Percentiles rank a stretch among this genome's conserved stretches.
These are phyloP conservation scores for Wickerhamomyces alni DNA, from an alignment of 805 yeast genomes.

Conservation along the genomic window DNA sequence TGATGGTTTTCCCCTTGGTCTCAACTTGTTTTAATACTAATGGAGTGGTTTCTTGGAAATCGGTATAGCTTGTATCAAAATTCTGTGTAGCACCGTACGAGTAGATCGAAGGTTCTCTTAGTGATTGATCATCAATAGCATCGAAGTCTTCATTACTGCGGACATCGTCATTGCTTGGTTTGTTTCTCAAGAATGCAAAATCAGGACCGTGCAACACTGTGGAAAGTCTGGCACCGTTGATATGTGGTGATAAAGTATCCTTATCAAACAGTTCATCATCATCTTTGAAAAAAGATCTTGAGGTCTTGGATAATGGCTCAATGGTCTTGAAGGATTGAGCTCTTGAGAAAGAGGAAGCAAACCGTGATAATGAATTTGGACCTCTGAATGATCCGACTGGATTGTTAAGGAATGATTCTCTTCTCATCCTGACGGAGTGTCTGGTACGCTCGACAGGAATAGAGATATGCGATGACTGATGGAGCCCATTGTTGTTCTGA, in stretches of 20 bases:
- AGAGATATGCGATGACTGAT: slow-evolving; percentile 8
- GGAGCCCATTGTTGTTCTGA: not conserved
- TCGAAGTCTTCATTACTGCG: not conserved
- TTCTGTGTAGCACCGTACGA: slow-evolving; percentile 28
- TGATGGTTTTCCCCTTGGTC: slow-evolving; percentile 65
- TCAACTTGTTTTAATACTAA: slow-evolving; percentile 58
- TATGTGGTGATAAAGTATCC: slow-evolving; percentile 58
- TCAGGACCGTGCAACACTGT: slow-evolving; percentile 39
- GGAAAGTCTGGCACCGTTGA: slow-evolving; percentile 59
- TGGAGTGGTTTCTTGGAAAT: slow-evolving; percentile 43
- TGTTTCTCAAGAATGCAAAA: slow-evolving; percentile 20
- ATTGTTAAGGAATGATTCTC: slow-evolving; percentile 34
- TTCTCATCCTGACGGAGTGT: slow-evolving; percentile 22
- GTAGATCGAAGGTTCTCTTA: slow-evolving; percentile 26
- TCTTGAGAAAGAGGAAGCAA: slow-evolving; percentile 73
- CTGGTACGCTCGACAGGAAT: slow-evolving; percentile 17
- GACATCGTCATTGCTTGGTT: slow-evolving; percentile 14
- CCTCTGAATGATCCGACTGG: slow-evolving; percentile 59
- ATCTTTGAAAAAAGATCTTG: slow-evolving; percentile 58
- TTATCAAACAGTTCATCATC: slow-evolving; percentile 67
- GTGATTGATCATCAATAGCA: slow-evolving; percentile 31
- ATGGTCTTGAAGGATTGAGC: slow-evolving; percentile 68
- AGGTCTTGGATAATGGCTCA: slow-evolving; percentile 32
- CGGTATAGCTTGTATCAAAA: slow-evolving; percentile 36
- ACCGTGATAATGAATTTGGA: slow-evolving; percentile 63